Evolutionary conservation across 1,284 basidiomycete species (phyloP), one percentile per base, ranked within the genome.

Genomic region (Pholiota adiposa): DNA sequence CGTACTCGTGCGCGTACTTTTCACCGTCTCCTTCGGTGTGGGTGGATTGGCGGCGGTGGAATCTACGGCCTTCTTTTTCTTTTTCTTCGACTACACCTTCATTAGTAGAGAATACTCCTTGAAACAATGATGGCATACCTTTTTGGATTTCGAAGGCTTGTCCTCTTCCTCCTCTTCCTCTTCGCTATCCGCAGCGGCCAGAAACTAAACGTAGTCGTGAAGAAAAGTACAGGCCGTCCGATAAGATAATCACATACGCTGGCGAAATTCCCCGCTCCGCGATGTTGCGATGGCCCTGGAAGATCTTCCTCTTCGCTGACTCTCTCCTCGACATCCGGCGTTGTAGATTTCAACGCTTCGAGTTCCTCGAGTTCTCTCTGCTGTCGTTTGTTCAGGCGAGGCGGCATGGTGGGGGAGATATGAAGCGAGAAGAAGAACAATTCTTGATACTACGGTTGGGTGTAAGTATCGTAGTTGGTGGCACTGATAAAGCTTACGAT

Each of bases 291-390:
- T 41, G 59, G 56, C 43, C 49, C 63, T 49, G 25, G 56, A 4
- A 55, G 44, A 11, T 51, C 60, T 48, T 71, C 66, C 4, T 73
- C 71, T 16, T 70, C 67, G 18, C 68, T 69, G 12, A 68, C 65
- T n/a, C n/a, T n/a, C 19, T 52, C 59, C 11, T 67, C 67, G 14
- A 51, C 58, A 11, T 67, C 68, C 11, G 34, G 34, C 16, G 62
- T 59, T 11, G 52, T 51, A 1, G 40, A 40, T 27, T 63, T 63
- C 33, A 92, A 76, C 0, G 82, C 79, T 46, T 83, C 76, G 1
- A 93, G 83, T 69, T 96, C 93, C 62, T 94, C 92, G 21, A 87
- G 80, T 69, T 94, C 93, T 46, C 94, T 79, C 67, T 94, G 88
- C 71, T 96, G 93, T 50, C 94, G 82, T 74, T 94, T 96, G 76